Evolutionary conservation across 345 rosid species (phyloP), one percentile per base, ranked within the genome.

Genomic region (Boechera retrofracta): DNA sequence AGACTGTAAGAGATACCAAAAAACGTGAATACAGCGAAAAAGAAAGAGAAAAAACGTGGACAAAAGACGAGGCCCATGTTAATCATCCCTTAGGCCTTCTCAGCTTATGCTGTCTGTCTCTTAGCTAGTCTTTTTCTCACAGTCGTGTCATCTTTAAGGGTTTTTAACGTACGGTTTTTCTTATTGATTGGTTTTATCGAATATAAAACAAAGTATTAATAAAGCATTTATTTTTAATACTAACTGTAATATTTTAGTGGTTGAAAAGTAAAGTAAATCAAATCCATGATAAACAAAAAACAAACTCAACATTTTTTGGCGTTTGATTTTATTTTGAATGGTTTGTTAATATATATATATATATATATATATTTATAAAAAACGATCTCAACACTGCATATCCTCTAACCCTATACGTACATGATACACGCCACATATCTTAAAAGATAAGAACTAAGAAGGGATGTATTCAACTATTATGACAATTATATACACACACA

Each of bases 1-100:
- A 41, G 75, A 69, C 44, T 44, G 64, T n/a, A 53, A 76, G 69
- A 62, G 56, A 32, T 76, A 52, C 79, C 79, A 21, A 70, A 41
- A 76, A 69, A 76, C 75, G 79, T 76, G 79, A 33, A 13, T 9
- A 13, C 54, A 59, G 18, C 48, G 53, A 33, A 56, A 67, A 12
- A 39, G 12, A 59, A 33, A 38, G 36, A 49, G 36, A 16, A 51
- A 7, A 76, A 76, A 76, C 69, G 64, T 60, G 74, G 55, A 31
- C 28, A 61, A 39, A 42, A 52, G 24, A 9, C 41, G 42, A 53
- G 31, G 47, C 74, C 53, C 79, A 76, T 76, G 69, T 41, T 60
- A 47, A 47, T 8, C 73, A 48, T 67, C 58, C 47, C 36, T 45
- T 16, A 13, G 54, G 64, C 64, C 38, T 44, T 74, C 38, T 55